Conservation (phyloP, 2,329 filamentous ascomycete genomes). For the Alternaria solani region DNA sequence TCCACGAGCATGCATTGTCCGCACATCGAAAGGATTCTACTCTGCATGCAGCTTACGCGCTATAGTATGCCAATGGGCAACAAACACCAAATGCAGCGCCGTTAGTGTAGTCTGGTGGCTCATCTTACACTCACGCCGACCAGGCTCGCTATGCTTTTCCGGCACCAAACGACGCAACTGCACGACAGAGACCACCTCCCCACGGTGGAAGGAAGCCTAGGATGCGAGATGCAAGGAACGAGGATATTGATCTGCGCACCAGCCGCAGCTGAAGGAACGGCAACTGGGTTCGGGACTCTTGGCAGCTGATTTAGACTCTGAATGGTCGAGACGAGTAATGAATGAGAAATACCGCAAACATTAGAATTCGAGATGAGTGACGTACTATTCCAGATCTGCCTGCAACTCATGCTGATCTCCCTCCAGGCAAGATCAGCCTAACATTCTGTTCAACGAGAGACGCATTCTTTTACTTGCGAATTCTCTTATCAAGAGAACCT, state of each 20-base stretch:
- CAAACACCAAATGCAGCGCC: no score
- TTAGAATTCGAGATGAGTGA: not conserved
- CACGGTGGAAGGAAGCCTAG: not conserved
- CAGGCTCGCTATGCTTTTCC: no score
- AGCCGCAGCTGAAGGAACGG: not conserved
- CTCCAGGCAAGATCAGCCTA: not conserved
- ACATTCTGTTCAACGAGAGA: not conserved
- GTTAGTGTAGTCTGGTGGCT: no score
- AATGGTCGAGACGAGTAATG: no score
- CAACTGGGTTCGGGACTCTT: not conserved
- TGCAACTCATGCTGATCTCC: not conserved
- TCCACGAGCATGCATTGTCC: no score
- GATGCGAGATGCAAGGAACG: not conserved
- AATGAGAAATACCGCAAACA: no score
- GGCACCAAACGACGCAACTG: not conserved
- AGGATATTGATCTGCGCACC: not conserved
- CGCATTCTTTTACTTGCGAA: no score
- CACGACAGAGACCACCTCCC: not conserved
- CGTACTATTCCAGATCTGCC: not conserved
- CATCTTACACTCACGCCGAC: no score
- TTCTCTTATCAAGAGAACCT: no score
- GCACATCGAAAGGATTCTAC: no score
- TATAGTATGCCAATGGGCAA: no score
- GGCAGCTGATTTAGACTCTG: not conserved
- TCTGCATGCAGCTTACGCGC: no score